Percentiles rank a stretch among this genome's conserved stretches.
These are phyloP conservation scores for Backusella liffmaniae DNA, from an alignment of 192 early-diverging fungal genomes.

Conservation along the genomic window DNA sequence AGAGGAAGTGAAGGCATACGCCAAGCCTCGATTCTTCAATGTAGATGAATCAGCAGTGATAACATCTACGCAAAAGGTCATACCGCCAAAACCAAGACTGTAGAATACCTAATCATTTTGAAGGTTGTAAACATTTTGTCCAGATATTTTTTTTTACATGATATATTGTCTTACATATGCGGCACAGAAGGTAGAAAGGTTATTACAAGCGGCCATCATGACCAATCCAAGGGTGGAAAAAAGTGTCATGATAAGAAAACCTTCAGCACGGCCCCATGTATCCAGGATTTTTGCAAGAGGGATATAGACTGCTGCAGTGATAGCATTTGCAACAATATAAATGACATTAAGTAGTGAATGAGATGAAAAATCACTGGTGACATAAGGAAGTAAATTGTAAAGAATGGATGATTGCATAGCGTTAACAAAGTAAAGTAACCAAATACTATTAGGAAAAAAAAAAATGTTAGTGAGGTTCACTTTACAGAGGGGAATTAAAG, in stretches of 20 bases:
- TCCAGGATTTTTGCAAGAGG: slow-evolving; percentile 10
- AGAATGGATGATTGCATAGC: slow-evolving; percentile 13
- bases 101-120: background rate
- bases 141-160: background rate
- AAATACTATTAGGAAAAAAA: background rate
- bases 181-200: slow-evolving; percentile 10
- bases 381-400: background rate
- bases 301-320: slow-evolving; percentile 1
- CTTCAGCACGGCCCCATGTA: slow-evolving; percentile 9
- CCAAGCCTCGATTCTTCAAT: slow-evolving; percentile 3
- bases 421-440: slow-evolving; percentile 4
- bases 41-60: background rate
- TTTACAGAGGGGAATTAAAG: background rate
- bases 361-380: slow-evolving; percentile 9
- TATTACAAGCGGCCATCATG: slow-evolving; percentile 5
- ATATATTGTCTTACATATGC: slow-evolving; percentile 3
- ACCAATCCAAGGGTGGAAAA: background rate
- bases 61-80: background rate
- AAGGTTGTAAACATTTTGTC: background rate
- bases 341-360: slow-evolving; percentile 9
- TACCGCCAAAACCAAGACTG: background rate
- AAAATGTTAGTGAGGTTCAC: background rate
- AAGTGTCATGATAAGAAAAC: slow-evolving; percentile 9
- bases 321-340: slow-evolving; percentile 8
- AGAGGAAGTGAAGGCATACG: background rate